Percentiles rank a stretch among this genome's conserved stretches.
phyloP scores from a whole-genome alignment of 78 protist genomes.

The Dictyostelium firmibasis region DNA sequence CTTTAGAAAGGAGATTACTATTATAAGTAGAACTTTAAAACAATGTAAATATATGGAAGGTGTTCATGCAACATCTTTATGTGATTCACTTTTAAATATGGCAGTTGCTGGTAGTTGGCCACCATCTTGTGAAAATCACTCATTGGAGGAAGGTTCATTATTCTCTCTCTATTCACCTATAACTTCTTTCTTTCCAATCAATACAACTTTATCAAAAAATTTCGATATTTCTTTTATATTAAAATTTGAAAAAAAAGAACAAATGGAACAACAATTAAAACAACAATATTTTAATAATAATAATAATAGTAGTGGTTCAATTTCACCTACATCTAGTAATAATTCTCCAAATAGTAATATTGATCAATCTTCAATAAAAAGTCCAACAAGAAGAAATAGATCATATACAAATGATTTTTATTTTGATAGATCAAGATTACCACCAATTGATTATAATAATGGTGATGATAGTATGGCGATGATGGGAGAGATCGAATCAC shows the following conservation, averaged over 20 bases:
- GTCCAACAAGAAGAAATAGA: slow-evolving; percentile 28
- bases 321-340: neutral
- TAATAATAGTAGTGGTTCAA: neutral
- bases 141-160: slow-evolving; percentile 76
- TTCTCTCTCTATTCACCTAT: slow-evolving; percentile 55
- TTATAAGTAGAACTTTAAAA: slow-evolving; percentile 29
- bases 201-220: neutral
- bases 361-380: neutral
- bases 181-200: slow-evolving; percentile 49
- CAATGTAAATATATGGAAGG: slow-evolving; percentile 76
- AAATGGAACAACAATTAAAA: neutral
- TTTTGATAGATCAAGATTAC: neutral
- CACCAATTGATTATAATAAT: neutral
- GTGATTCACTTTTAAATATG: slow-evolving; percentile 67
- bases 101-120: slow-evolving; percentile 78
- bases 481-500: neutral
- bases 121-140: slow-evolving; percentile 77
- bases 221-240: neutral
- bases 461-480: neutral
- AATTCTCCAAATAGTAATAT: neutral
- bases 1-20: slow-evolving; percentile 39
- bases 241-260: neutral
- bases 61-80: slow-evolving; percentile 32
- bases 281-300: no score
- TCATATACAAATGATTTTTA: slow-evolving; percentile 61